Evolutionary conservation across 768 basidiomycete genomes (phyloP).

Genomic region (Flagelloscypha sp.): DNA sequence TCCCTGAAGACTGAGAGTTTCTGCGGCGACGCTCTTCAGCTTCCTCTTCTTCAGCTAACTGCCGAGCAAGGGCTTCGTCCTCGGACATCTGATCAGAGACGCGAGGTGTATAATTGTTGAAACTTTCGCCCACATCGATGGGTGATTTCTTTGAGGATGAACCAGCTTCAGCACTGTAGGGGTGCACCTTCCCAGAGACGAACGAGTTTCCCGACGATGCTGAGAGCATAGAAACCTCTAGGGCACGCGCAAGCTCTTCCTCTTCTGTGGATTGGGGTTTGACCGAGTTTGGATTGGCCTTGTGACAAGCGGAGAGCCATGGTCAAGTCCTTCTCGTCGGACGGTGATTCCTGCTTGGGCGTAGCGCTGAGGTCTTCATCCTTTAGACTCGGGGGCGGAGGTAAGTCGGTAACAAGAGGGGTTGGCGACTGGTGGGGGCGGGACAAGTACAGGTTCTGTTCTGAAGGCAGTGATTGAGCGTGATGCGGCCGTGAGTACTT

Average conservation of each 20-base stretch:
- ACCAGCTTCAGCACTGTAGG: conserved; percentile 2
- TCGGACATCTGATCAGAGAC: conserved; percentile 10
- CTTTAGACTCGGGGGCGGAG: too few relatives aligned
- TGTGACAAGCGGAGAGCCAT: conserved; percentile 44
- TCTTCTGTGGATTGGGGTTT: too few relatives aligned
- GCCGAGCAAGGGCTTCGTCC: conserved; percentile 22
- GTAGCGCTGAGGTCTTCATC: too few relatives aligned
- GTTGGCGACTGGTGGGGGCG: too few relatives aligned
- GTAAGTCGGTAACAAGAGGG: too few relatives aligned
- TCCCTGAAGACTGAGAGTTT: not conserved
- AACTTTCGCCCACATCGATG: not conserved
- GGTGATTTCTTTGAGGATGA: conserved; percentile 3
- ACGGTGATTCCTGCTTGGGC: conserved; percentile 9
- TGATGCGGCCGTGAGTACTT: too few relatives aligned
- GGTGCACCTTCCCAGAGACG: not conserved
- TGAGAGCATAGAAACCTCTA: conserved; percentile 41
- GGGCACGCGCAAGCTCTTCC: conserved; percentile 54
- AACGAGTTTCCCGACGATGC: conserved; percentile 2
- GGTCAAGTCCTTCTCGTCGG: conserved; percentile 29
- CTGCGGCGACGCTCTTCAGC: not conserved
- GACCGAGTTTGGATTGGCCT: too few relatives aligned
- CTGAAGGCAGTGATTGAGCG: too few relatives aligned
- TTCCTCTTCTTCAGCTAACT: conserved; percentile 14
- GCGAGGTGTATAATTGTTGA: not conserved
- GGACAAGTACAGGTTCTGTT: too few relatives aligned